Conservation (phyloP, 352 stramenopile genomes). For the Pythium insidiosum region DNA sequence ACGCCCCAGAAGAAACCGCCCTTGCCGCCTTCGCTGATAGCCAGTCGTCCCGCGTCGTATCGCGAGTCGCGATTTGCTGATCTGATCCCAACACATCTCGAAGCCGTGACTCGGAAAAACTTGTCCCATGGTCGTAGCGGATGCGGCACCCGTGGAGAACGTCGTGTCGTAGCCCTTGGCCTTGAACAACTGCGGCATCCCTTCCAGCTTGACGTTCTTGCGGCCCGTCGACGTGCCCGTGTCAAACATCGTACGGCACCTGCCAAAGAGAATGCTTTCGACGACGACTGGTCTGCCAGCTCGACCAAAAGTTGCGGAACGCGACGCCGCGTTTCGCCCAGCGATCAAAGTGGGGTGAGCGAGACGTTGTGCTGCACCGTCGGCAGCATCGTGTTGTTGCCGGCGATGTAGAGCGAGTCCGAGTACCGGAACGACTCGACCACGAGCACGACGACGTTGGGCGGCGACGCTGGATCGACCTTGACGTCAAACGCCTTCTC, state of each 20-base stretch:
- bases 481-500: slow-evolving; percentile 30
- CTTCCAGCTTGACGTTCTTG: slow-evolving; percentile 19
- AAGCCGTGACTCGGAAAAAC: slow-evolving; percentile 47
- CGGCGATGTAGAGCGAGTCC: slow-evolving; percentile 43
- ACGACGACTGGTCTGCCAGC: slow-evolving; percentile 48
- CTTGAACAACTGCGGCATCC: slow-evolving; percentile 43
- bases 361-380: slow-evolving; percentile 26
- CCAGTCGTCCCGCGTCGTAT: slow-evolving; percentile 28
- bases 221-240: slow-evolving; percentile 26
- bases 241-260: slow-evolving; percentile 30
- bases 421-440: slow-evolving; percentile 48
- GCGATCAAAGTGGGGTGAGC: slow-evolving; percentile 36
- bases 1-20: slow-evolving; percentile 29
- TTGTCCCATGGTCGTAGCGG: slow-evolving; percentile 41
- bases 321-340: slow-evolving; percentile 38
- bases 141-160: slow-evolving; percentile 37
- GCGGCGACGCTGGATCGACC: slow-evolving; percentile 19
- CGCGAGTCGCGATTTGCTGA: slow-evolving; percentile 20
- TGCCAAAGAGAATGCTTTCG: slow-evolving; percentile 50
- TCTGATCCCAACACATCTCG: slow-evolving; percentile 28
- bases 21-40: slow-evolving; percentile 10
- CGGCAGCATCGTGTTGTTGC: slow-evolving; percentile 16
- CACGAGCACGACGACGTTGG: slow-evolving; percentile 41
- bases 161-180: slow-evolving; percentile 36
- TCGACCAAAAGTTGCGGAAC: slow-evolving; percentile 55